Evolutionary conservation across 169 alveolate species (phyloP), one percentile per base, ranked within the genome.

Genomic region (Miamiensis avidus): DNA sequence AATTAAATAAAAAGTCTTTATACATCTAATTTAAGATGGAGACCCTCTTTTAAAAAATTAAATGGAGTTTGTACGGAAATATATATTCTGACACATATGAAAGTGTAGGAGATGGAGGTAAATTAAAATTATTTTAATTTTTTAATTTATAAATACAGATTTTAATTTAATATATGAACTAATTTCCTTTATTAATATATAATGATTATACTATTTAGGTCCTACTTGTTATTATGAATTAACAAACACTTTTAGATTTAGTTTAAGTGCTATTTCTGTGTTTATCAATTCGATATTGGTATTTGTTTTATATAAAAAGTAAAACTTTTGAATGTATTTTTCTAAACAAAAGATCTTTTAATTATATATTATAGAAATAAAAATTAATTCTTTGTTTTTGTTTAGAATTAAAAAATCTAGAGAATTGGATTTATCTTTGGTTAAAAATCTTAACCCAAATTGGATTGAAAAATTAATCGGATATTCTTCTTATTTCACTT

Each of bases 51-150:
- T 4, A 49, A 49, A 11, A 49, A 49, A 49, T 20, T 11, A 49
- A 49, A 49, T 49, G 69, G 69, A 49, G 4, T 49, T 49, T 49
- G 20, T 34, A 4, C 29, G 90, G 90, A 86, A 76, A 76, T 75
- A 86, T 86, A 26, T 86, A 86, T 72, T 15, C 82, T 26, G 90
- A 81, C 1, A 74, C 78, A 11, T 86, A 81, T 81, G 87, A 86
- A 75, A 75, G 81, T 25, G 75, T 31, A 64, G 72, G 84, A 29
- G 90, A 86, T 75, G 90, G 87, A 15, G 86, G 90, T 49, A 49
- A 49, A 11, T 11, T 11, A 11, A 49, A 49, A 11, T 11, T 11
- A 11, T 49, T 49, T 49, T 49, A 49, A 49, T 11, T 11, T 11
- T 49, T 49, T 49, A 11, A 49, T 49, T 49, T 49, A 49, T 49